Evolutionary conservation across 768 basidiomycete genomes (phyloP), one percentile per base, ranked within the genome.

Genomic region (Podaxis sp.): DNA sequence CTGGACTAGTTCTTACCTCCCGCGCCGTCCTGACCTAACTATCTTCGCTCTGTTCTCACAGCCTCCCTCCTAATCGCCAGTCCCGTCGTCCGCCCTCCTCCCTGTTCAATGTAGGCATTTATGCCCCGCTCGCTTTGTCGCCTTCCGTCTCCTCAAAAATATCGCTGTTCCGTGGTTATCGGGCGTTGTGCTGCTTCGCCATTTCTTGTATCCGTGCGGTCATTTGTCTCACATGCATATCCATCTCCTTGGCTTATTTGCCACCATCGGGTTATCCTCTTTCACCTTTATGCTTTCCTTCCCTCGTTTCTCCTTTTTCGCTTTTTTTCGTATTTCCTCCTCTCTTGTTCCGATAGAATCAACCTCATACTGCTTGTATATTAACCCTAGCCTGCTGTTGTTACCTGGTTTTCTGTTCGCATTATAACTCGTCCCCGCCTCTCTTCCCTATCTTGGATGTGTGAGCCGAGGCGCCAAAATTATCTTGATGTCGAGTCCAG

Each of bases 141-240:
- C 24, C 33, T 38, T 63, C 33, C 33, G 9, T 33, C 33, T 33
- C 43, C 43, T 37, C 24, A 46, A 58, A 60, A 64, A 57, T 47
- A 40, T 38, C 24, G 61, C 49, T 47, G 61, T 17, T 49, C 25
- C 41, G 52, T 55, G 43, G 37, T 24, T 55, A n/a, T 61, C 43
- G n/a, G 41, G 43, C 33, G 29, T 49, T 61, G 36, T 54, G 56
- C 19, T 25, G 33, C 47, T 17, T 33, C 59, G 17, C 19, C 51
- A 38, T 52, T 60, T 60, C 53, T 57, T 62, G 59, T 60, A 58
- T 62, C 41, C 63, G 43, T 64, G 58, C 61, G 60, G 57, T 65
- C 66, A 55, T 57, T 63, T 49, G n/a, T 56, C 41, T 59, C 37
- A 19, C 54, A 13, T 55, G 38, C 54, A 55, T 55, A 38, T 55